Base-by-base conservation (phyloP, 345 rosid species). In the Moricandia arvensis region DNA sequence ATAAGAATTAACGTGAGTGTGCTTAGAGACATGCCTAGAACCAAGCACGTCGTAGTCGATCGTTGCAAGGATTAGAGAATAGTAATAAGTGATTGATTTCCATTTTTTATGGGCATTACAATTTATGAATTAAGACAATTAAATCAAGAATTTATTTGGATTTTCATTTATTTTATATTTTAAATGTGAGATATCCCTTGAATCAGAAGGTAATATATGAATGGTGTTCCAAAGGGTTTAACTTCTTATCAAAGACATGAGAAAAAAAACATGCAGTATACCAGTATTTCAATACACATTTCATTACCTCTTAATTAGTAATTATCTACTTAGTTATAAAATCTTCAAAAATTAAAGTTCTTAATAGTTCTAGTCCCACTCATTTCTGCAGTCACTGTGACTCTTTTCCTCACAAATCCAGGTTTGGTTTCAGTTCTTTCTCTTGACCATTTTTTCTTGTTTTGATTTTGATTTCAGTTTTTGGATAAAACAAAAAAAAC, bases 81-180 rank as follows among this genome's bases (percentile, higher is more conserved):
- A 16, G 68, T 77, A 66, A 66, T 66, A 21, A 37, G 47, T 59
- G 73, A 49, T 66, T 72, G 37, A 61, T 35, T 53, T 43, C 13
- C 60, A 68, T 73, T 41, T 72, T 68, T 68, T 66, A 66, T 73
- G 70, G 64, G 60, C 17, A 61, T 54, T 17, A 24, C 7, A 54
- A 67, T 60, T 78, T 73, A 72, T 78, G 74, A 21, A 21, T 21
- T 21, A 21, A 21, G 24, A 59, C 26, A 61, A 53, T 53, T 68
- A 68, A 35, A 71, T 49, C 24, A 73, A 66, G 69, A 72, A 63
- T 73, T 78, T 73, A 21, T 78, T 21, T 73, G 45, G 78, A 72
- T 67, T 66, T 78, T 71, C 43, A 71, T 71, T 59, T 27, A 59
- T 54, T 72, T 26, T 76, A 7, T 26, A 5, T 41, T 60, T 29